phyloP scores from a whole-genome alignment of 768 basidiomycete genomes.

The Lenzites betulinus region DNA sequence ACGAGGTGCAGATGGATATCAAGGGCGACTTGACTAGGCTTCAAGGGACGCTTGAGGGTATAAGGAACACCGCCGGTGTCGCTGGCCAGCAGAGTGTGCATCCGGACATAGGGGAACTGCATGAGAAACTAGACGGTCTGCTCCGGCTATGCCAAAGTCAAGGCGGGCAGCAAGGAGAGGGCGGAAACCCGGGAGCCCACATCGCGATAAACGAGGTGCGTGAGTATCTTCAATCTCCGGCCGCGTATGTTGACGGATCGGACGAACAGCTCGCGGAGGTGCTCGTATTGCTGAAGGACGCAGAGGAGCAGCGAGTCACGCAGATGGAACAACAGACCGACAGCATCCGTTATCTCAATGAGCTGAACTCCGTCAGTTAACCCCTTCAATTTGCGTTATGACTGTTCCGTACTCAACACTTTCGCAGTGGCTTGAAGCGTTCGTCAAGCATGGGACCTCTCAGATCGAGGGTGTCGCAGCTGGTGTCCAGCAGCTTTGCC shows the following conservation, averaged over 20 bases:
- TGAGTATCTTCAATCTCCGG: background rate
- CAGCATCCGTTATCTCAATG: slow-evolving; percentile 75
- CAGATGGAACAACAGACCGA: slow-evolving; percentile 71
- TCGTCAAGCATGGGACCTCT: slow-evolving; percentile 74
- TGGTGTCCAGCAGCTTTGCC: slow-evolving; percentile 61
- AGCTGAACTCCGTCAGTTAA: slow-evolving; percentile 63
- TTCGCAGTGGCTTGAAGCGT: slow-evolving; percentile 76
- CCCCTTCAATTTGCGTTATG: background rate
- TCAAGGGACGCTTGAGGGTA: slow-evolving; percentile 23
- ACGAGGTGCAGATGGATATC: slow-evolving; percentile 43
- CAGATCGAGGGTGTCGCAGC: slow-evolving; percentile 66
- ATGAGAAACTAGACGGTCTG: slow-evolving; percentile 42
- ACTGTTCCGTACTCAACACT: background rate
- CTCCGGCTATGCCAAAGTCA: slow-evolving; percentile 24
- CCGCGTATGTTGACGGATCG: background rate
- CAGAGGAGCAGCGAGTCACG: slow-evolving; percentile 47
- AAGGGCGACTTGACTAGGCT: slow-evolving; percentile 19
- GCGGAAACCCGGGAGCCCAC: background rate
- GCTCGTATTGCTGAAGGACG: slow-evolving; percentile 48
- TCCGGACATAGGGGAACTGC: slow-evolving; percentile 34
- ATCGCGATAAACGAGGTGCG: background rate
- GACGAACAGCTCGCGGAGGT: slow-evolving; percentile 44
- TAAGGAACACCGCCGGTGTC: background rate
- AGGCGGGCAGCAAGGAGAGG: background rate
- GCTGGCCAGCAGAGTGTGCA: background rate